phyloP scores from a whole-genome alignment of 2,329 filamentous ascomycete genomes.

The Penicillium sp. region DNA sequence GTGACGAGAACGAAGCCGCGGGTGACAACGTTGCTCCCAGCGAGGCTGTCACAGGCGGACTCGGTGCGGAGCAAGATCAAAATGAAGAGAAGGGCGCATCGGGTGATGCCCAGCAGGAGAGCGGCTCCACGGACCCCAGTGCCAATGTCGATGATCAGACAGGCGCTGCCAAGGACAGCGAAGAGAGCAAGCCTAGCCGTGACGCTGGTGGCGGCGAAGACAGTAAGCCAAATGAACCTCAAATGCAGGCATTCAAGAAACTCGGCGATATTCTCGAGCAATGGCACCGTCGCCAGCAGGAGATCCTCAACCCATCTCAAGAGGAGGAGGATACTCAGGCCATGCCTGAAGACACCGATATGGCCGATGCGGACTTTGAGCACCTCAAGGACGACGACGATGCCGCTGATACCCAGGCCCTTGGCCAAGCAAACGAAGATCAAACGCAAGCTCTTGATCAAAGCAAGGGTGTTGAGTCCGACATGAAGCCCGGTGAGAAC shows the following conservation, averaged over 20 bases:
- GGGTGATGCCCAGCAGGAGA: slow-evolving; percentile 45
- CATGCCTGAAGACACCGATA: slow-evolving; percentile 65
- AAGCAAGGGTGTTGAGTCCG: slow-evolving; percentile 77
- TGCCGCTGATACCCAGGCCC: slow-evolving; percentile 82
- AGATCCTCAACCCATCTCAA: slow-evolving; percentile 68
- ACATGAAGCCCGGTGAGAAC: slow-evolving; percentile 57
- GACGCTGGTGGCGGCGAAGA: slow-evolving; percentile 41
- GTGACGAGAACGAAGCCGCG: slow-evolving; percentile 53
- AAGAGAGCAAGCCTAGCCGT: slow-evolving; percentile 39
- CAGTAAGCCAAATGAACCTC: slow-evolving; percentile 37
- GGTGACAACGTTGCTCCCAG: slow-evolving; percentile 55
- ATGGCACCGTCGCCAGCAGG: slow-evolving; percentile 85
- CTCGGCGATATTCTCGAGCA: slow-evolving; percentile 88
- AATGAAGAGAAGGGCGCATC: slow-evolving; percentile 50
- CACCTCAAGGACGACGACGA: slow-evolving; percentile 84
- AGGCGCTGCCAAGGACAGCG: slow-evolving; percentile 43
- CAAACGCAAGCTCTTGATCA: slow-evolving; percentile 85
- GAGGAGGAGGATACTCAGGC: slow-evolving; percentile 56
- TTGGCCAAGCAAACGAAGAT: slow-evolving; percentile 85
- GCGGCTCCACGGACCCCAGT: slow-evolving; percentile 47
- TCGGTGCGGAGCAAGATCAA: slow-evolving; percentile 42
- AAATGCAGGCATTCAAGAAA: slow-evolving; percentile 82
- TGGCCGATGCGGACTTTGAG: slow-evolving; percentile 83
- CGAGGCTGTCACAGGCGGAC: slow-evolving; percentile 42
- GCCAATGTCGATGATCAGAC: slow-evolving; percentile 49